Base-by-base conservation (phyloP, 805 yeast genomes). In the Lipomyces japonicus region DNA sequence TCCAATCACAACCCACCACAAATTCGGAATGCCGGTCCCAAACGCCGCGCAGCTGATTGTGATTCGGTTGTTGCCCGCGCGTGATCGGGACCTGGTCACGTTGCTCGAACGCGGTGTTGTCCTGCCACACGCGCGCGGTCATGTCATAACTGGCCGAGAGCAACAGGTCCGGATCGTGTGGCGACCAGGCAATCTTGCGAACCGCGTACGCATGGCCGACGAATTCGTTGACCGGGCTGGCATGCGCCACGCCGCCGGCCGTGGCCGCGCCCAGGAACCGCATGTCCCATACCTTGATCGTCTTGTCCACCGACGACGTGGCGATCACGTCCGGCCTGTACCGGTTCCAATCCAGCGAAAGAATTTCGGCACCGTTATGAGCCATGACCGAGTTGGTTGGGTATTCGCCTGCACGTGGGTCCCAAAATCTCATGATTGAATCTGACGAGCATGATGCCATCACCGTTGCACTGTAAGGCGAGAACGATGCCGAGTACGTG, bases 1-100 rank as follows among this genome's bases (percentile, higher is more conserved):
- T 84, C 86, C 96, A 93, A 70, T 93, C 97, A 57, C 90, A 84
- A 16, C 95, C 97, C 60, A 86, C 79, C 1, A 85, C 96, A 70
- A 91, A 91, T 71, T 91, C 98, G 25, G 80, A 75, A 69, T 93
- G 97, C 46, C 68, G 69, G 21, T 76, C 73, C 72, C 88, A 86
- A 16, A 76, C 75, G 5, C 78, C 78, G 32, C 74, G 68, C 32
- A 82, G 72, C 0, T 85, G 84, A n/a, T n/a, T n/a, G n/a, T n/a
- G n/a, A 21, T 71, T 71, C 18, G 75, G 74, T 39, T 72, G 73
- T 45, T 68, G 73, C 36, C 38, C 28, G 7, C 49, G 39, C 7
- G 63, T 53, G 19, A 44, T 47, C 73, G 76, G 45, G 76, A 81
- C 80, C 12, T 42, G 50, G 25, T 43, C 46, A 73, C 76, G 42